These are phyloP conservation scores for Rachicladosporium sp. DNA, from an alignment of 2,329 filamentous ascomycete genomes.

Conservation along the genomic window DNA sequence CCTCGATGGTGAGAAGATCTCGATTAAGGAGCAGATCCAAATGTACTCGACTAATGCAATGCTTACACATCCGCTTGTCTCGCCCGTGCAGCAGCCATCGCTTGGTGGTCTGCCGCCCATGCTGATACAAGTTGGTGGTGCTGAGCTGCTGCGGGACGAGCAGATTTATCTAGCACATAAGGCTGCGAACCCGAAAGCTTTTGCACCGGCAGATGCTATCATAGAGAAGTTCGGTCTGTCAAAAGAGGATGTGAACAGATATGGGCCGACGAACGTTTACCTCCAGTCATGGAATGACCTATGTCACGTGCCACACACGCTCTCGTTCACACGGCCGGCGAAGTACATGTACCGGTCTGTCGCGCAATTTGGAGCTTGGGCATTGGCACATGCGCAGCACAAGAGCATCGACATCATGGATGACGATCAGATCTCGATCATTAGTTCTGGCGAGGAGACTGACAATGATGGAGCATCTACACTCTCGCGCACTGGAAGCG, in stretches of 20 bases:
- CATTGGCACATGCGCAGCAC: slow-evolving; percentile 69
- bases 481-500: slow-evolving; percentile 7
- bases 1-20: slow-evolving; percentile 57
- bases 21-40: slow-evolving; percentile 86
- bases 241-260: slow-evolving; percentile 44
- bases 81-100: slow-evolving; percentile 74
- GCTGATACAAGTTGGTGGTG: slow-evolving; percentile 75
- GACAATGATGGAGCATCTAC: slow-evolving; percentile 11
- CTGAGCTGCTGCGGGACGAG: slow-evolving; percentile 81
- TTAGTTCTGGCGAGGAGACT: slow-evolving; percentile 44
- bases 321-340: slow-evolving; percentile 92
- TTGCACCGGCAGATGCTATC: slow-evolving; percentile 54
- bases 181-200: slow-evolving; percentile 69
- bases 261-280: slow-evolving; percentile 79
- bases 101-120: slow-evolving; percentile 82
- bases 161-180: slow-evolving; percentile 94
- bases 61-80: slow-evolving; percentile 77
- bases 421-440: slow-evolving; percentile 64
- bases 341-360: slow-evolving; percentile 93
- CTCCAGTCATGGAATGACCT: slow-evolving; percentile 93
- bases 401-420: slow-evolving; percentile 68
- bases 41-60: slow-evolving; percentile 76
- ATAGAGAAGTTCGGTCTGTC: slow-evolving; percentile 51
- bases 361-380: slow-evolving; percentile 89
- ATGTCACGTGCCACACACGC: slow-evolving; percentile 80